These are phyloP conservation scores for Mortierella hygrophila DNA, from an alignment of 192 early-diverging fungal species.

Conservation along the genomic window DNA sequence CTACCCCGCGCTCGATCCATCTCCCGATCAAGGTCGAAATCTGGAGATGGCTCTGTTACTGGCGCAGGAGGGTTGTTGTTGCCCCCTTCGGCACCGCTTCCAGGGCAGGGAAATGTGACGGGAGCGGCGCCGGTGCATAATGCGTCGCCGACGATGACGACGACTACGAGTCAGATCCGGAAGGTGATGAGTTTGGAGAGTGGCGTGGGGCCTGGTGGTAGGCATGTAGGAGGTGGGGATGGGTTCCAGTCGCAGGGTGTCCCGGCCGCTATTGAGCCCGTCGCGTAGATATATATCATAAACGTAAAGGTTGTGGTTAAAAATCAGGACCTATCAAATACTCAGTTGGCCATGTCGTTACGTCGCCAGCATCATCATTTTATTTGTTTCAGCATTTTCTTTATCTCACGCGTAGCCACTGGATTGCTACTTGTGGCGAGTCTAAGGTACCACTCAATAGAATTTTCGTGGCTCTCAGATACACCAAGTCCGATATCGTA, in stretches of 20 bases:
- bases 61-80: not conserved
- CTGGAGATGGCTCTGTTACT: constrained; percentile 13
- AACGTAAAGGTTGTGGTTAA: not conserved
- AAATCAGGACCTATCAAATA: not conserved
- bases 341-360: not conserved
- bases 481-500: not conserved
- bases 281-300: not conserved
- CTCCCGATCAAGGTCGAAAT: constrained; percentile 8
- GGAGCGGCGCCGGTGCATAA: too few relatives aligned
- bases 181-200: constrained; percentile 28
- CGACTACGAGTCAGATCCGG: constrained; percentile 2
- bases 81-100: not conserved
- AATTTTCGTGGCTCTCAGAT: not conserved
- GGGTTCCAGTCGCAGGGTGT: not conserved
- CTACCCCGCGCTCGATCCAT: not conserved
- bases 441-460: not conserved
- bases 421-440: too few relatives aligned
- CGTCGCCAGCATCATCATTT: not conserved
- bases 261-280: not conserved
- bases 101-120: not conserved
- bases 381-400: too few relatives aligned
- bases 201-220: not conserved
- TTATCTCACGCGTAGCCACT: too few relatives aligned
- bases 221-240: not conserved
- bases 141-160: not conserved